Evolutionary conservation across 495 filamentous ascomycete genomes (phyloP), one percentile per base, ranked within the genome.

Genomic region (Tetracladium marchalianum): DNA sequence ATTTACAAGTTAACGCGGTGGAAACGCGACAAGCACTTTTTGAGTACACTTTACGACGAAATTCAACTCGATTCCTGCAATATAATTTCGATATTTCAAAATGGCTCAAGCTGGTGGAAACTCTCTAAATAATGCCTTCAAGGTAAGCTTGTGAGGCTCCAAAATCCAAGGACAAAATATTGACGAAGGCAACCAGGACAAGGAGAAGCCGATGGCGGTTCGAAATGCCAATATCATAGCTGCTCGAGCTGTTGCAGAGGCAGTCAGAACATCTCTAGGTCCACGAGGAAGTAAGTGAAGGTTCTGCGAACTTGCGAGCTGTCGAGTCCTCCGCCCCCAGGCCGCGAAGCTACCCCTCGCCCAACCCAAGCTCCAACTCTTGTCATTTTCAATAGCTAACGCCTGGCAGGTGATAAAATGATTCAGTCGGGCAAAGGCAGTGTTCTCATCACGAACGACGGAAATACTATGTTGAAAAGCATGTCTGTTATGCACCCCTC

Each of bases 401-500:
- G 15, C 1, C 4, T 33, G 8, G 94, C 16, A 49, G 46, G 95
- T 90, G 92, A 98, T 69, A 98, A 98, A 73, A 98, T 98, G 92
- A 97, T 98, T 52, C 84, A 92, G 77, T 93, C 85, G 22, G 84
- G 88, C 54, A 94, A 88, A 62, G 93, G 93, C 65, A 82, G 93
- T 63, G 96, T 92, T 38, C 90, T 97, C 59, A 98, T 98, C 66
- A 96, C 90, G 55, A 98, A 98, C 70, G 92, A 98, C 67, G 92
- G 92, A 64, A 94, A 92, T 69, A 98, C 92, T 33, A 97, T 97
- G 87, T 69, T 98, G 60, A 92, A 83, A 66, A 86, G 89, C 73
- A 97, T 98, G 92, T 84, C 85, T 54, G 93, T 98, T 42, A 85
- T 97, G 87, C 92, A 98, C 64, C 92, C 92, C 33, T 90, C 92